phyloP scores from a whole-genome alignment of 495 filamentous ascomycete genomes.

The Cairneyella variabilis region DNA sequence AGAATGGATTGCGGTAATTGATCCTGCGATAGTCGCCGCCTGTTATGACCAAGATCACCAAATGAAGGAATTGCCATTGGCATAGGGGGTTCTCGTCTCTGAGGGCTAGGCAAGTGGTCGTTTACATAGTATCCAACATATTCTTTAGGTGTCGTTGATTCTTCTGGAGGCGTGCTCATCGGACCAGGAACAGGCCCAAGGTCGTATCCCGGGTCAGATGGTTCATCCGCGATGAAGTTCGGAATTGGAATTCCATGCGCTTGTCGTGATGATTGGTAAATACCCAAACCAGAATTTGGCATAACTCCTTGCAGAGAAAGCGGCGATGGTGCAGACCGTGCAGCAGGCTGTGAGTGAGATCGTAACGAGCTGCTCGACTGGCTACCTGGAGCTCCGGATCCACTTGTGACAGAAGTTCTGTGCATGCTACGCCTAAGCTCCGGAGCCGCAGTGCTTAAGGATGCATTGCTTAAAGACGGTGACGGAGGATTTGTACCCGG shows the following conservation, averaged over 20 bases:
- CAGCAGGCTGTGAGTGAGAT: slow-evolving; percentile 55
- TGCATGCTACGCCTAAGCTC: slow-evolving; percentile 50
- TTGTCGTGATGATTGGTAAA: slow-evolving; percentile 30
- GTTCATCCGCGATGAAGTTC: slow-evolving; percentile 46
- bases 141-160: slow-evolving; percentile 22
- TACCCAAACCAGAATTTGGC: slow-evolving; percentile 30
- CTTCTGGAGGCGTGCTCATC: slow-evolving; percentile 13
- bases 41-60: slow-evolving; percentile 37
- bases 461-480: slow-evolving; percentile 37
- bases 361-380: slow-evolving; percentile 40
- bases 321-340: slow-evolving; percentile 32
- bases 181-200: neutral
- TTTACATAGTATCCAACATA: slow-evolving; percentile 40
- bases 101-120: slow-evolving; percentile 29
- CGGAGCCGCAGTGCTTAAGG: slow-evolving; percentile 31
- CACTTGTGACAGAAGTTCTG: slow-evolving; percentile 36
- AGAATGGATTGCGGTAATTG: slow-evolving; percentile 20
- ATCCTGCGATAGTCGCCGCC: slow-evolving; percentile 30
- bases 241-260: slow-evolving; percentile 40
- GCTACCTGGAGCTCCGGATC: slow-evolving; percentile 33
- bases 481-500: slow-evolving; percentile 43
- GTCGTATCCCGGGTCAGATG: slow-evolving; percentile 30
- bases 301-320: slow-evolving; percentile 24
- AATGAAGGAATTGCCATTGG: slow-evolving; percentile 37
- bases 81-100: slow-evolving; percentile 27